These are phyloP conservation scores for Pythium inflatum DNA, from an alignment of 352 stramenopile genomes.

Conservation along the genomic window DNA sequence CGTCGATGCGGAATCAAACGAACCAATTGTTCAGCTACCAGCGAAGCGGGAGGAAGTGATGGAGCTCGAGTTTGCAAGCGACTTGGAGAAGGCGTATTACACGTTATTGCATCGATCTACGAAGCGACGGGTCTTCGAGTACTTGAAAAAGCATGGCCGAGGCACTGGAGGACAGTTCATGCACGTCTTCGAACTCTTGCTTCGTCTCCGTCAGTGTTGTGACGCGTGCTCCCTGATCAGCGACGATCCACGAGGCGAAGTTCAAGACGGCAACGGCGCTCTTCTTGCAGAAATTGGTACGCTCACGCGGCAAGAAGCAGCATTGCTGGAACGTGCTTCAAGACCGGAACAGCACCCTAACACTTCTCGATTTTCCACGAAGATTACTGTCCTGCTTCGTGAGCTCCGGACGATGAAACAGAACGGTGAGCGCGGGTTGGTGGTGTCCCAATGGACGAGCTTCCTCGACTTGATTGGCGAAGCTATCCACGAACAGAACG, in stretches of 20 bases:
- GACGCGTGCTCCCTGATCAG: constrained; percentile 71
- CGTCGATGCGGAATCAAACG: constrained; percentile 47
- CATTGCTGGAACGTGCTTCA: constrained; percentile 42
- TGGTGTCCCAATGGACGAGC: constrained; percentile 90
- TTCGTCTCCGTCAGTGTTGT: constrained; percentile 87
- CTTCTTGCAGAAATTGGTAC: constrained; percentile 31
- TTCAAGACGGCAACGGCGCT: constrained; percentile 36
- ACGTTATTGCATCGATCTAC: constrained; percentile 81
- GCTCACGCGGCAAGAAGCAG: constrained; percentile 21
- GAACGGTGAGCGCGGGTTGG: constrained; percentile 60
- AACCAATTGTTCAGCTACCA: constrained; percentile 63
- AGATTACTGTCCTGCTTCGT: constrained; percentile 57
- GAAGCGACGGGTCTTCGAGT: constrained; percentile 78
- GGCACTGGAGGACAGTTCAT: constrained; percentile 68
- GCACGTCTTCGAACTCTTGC: constrained; percentile 88
- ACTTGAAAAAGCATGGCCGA: constrained; percentile 47
- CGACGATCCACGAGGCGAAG: constrained; percentile 46
- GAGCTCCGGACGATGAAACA: constrained; percentile 54
- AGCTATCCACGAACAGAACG: constrained; percentile 36
- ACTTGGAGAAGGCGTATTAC: constrained; percentile 80
- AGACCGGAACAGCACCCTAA: background rate
- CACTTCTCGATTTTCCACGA: constrained; percentile 48
- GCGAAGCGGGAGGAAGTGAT: constrained; percentile 64
- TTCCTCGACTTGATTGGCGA: constrained; percentile 80
- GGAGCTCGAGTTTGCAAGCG: constrained; percentile 61